Conservation (phyloP, 805 yeast genomes). For the Yamadazyma sp. region DNA sequence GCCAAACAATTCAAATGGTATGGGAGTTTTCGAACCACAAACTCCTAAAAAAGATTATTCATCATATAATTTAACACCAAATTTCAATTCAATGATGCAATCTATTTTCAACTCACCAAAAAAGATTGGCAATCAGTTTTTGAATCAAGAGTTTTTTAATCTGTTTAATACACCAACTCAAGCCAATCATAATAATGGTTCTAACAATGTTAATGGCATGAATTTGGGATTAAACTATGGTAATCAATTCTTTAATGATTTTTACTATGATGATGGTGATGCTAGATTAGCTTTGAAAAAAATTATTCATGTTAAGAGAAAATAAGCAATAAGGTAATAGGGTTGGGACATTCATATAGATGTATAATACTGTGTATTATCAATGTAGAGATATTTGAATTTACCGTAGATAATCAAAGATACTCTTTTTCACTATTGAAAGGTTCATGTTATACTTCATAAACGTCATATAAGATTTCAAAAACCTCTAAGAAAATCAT, state of each 20-base stretch:
- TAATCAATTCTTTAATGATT: conserved; percentile 5
- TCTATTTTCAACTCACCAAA: conserved; percentile 35
- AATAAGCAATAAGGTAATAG: conserved; percentile 8
- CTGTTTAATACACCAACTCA: not conserved
- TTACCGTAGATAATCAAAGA: no score
- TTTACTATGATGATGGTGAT: conserved; percentile 27
- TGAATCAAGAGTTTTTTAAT: conserved; percentile 26
- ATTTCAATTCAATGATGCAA: conserved; percentile 39
- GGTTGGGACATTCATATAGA: no score
- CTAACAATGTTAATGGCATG: not conserved
- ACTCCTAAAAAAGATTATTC: conserved; percentile 35
- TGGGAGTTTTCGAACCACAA: no score
- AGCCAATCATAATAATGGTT: not conserved
- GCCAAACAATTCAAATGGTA: no score
- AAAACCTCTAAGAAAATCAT: no score
- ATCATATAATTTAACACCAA: conserved; percentile 36
- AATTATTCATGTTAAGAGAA: conserved; percentile 30
- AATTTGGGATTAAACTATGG: not conserved
- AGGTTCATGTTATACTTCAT: no score
- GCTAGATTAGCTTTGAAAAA: conserved; percentile 37
- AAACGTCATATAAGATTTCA: no score
- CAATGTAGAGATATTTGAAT: no score
- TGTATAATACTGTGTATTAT: conserved; percentile 6
- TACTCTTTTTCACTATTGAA: no score
- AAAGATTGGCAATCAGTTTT: conserved; percentile 14